Base-by-base conservation (phyloP, 2,329 filamentous ascomycete species). In the Alternaria burnsii region DNA sequence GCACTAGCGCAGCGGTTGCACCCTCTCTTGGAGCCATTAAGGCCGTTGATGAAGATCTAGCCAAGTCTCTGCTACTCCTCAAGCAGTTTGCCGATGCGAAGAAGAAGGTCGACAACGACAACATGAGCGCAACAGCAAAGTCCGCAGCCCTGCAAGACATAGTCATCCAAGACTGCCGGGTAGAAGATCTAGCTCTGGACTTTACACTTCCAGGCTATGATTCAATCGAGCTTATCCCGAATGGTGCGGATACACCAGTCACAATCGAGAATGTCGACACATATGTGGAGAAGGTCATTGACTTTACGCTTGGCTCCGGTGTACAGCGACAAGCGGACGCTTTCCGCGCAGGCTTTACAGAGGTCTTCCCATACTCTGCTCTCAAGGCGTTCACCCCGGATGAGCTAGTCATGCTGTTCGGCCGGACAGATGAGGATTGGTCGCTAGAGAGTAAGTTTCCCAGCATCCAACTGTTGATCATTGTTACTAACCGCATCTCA, bases 321-420 rank as follows among this genome's bases (percentile, higher is more conserved):
- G 94, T 99, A 11, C 91, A 90, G 67, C 87, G 88, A 51, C 96
- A 99, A 76, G 89, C 97, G 1, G 92, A 97, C 72, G 92, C 94
- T 4, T 99, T 99, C 86, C 89, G 92, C 58, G 81, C 86, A 16
- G 95, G 95, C 0, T 99, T 99, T 78, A 96, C 94, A 0, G 91
- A 96, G 68, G 96, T 99, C 0, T 99, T 99, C 83, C 93, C 94
- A 0, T 99, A 97, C 80, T 91, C 92, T 4, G 93, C 96, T 8
- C 82, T 99, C 48, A 92, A 90, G 67, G 93, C 95, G 0, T 99
- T 99, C 75, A 99, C 95, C 0, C 94, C 96, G 0, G 93, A 93
- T 70, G 96, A 99, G 78, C 85, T 99, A 30, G 94, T 97, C 41
- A 94, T 94, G 83, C 85, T 99, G 26, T 99, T 98, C 81, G 95